phyloP scores from a whole-genome alignment of 257 asterid genomes.

The Solanum paucissectum region DNA sequence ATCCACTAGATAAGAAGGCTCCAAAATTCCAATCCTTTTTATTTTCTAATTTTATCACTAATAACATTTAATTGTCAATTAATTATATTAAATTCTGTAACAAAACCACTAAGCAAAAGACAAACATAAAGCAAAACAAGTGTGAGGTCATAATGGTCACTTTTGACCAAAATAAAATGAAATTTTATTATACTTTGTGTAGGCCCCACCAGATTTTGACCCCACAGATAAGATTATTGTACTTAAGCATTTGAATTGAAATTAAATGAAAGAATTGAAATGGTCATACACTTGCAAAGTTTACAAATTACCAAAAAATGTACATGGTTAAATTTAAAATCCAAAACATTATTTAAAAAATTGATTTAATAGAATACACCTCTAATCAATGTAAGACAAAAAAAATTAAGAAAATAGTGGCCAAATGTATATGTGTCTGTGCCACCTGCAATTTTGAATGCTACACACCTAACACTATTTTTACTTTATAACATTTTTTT shows the following conservation, averaged over 20 bases:
- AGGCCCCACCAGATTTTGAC: not conserved
- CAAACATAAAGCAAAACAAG: not conserved
- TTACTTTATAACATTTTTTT: not conserved
- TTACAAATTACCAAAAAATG: not conserved
- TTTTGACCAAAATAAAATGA: not conserved
- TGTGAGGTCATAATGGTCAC: not conserved
- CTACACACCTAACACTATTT: fast-evolving
- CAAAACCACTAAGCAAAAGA: not conserved
- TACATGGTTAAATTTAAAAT: not conserved
- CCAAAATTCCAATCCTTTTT: not conserved
- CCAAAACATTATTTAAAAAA: not conserved
- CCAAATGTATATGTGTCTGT: not conserved
- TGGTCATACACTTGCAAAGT: not conserved
- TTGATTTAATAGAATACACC: no score
- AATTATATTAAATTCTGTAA: not conserved
- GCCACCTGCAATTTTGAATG: no score
- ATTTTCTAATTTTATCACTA: not conserved
- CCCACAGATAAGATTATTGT: not conserved
- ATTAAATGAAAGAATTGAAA: not conserved
- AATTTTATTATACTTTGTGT: not conserved
- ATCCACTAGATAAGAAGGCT: not conserved
- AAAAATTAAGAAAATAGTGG: not conserved
- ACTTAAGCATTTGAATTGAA: not conserved
- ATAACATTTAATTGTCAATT: not conserved
- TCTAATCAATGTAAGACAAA: not conserved